phyloP scores from a whole-genome alignment of 306 rosid genomes.

The Fagus crenata region DNA sequence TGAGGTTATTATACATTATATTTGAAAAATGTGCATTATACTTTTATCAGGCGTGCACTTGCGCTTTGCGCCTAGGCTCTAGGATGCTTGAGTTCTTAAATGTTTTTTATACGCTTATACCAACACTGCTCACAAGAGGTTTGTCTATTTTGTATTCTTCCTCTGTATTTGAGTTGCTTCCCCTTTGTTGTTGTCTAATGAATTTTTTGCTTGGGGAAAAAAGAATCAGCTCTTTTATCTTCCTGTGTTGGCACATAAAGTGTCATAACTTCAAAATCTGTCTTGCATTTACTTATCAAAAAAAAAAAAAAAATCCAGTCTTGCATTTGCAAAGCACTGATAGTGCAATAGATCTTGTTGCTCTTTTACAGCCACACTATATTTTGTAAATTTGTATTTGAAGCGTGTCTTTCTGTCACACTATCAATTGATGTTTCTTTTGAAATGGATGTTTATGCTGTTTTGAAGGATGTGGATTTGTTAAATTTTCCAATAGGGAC shows the following conservation, averaged over 20 bases:
- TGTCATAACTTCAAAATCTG: constrained; percentile 1
- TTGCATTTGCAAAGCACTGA: constrained; percentile 6
- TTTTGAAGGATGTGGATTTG: constrained; percentile 72
- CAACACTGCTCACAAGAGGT: not conserved
- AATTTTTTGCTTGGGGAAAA: not conserved
- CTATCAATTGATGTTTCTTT: constrained; percentile 12
- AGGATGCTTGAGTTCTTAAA: too few relatives aligned
- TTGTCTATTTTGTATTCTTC: not conserved
- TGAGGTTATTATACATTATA: too few relatives aligned
- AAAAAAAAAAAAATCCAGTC: not conserved
- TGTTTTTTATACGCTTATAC: too few relatives aligned
- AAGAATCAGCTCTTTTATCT: not conserved
- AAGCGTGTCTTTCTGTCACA: not conserved
- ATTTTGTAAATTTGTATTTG: not conserved
- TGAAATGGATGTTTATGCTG: constrained; percentile 30
- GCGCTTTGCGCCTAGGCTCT: too few relatives aligned
- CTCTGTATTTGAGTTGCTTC: not conserved
- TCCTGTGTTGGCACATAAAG: not conserved
- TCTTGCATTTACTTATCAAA: not conserved
- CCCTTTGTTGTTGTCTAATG: not conserved
- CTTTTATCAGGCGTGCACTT: too few relatives aligned
- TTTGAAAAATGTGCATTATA: too few relatives aligned
- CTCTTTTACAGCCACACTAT: constrained; percentile 8
- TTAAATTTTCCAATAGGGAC: constrained; percentile 63
- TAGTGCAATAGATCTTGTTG: constrained; percentile 14